Percentiles rank a stretch among this genome's conserved stretches.
Evolutionary conservation across 768 basidiomycete species (phyloP).

Genomic region (Boletus rubroflammeus): DNA sequence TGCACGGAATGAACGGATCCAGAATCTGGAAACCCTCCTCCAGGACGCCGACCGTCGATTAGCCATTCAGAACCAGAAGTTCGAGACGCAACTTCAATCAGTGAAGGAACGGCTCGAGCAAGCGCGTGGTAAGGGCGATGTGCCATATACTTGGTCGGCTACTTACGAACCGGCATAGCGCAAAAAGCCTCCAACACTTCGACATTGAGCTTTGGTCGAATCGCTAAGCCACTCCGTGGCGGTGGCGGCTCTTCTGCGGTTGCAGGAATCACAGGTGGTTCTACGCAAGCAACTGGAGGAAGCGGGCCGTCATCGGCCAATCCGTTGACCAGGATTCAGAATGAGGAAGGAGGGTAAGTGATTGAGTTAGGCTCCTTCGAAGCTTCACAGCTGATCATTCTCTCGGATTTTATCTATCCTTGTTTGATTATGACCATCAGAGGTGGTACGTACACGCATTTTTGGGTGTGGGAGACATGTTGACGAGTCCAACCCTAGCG

Average conservation of each 20-base stretch:
- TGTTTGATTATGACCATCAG: slow-evolving; percentile 24
- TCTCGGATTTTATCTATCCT: slow-evolving; percentile 12
- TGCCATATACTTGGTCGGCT: slow-evolving; percentile 11
- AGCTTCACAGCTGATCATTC: slow-evolving; percentile 17
- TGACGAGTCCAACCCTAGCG: slow-evolving; percentile 45
- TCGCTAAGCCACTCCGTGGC: slow-evolving; percentile 94
- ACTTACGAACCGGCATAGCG: slow-evolving; percentile 43
- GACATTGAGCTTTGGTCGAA: slow-evolving; percentile 83
- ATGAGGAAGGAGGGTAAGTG: slow-evolving; percentile 71
- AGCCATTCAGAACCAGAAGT: slow-evolving; percentile 92
- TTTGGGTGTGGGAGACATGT: slow-evolving; percentile 15
- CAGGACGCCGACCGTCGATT: slow-evolving; percentile 93
- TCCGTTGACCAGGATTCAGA: slow-evolving; percentile 71
- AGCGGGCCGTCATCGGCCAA: slow-evolving; percentile 52
- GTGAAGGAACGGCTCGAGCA: slow-evolving; percentile 91
- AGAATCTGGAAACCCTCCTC: slow-evolving; percentile 88
- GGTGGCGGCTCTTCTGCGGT: slow-evolving; percentile 64
- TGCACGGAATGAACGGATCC: slow-evolving; percentile 96
- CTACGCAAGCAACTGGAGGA: slow-evolving; percentile 39
- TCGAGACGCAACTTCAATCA: slow-evolving; percentile 87
- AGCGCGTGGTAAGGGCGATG: slow-evolving; percentile 67
- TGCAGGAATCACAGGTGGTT: slow-evolving; percentile 38
- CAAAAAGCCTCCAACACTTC: slow-evolving; percentile 74
- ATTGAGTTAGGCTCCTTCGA: slow-evolving; percentile 14
- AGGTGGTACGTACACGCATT: slow-evolving; percentile 30